Conservation (phyloP, 441 rosid species). For the Melastoma candidum region DNA sequence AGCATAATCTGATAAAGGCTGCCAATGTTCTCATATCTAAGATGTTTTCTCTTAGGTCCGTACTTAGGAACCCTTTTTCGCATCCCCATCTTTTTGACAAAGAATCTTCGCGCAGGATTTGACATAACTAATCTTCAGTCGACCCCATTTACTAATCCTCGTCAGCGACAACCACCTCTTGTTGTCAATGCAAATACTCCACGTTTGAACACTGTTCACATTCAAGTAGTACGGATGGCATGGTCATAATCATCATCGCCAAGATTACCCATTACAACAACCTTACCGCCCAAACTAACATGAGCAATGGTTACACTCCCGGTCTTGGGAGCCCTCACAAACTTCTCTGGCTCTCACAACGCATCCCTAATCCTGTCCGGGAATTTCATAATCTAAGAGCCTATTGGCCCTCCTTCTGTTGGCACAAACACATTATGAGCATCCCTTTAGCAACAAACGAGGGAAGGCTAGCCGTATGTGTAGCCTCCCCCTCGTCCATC, state of each 20-base stretch:
- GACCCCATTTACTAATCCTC: constrained; percentile 77
- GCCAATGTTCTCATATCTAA: no score
- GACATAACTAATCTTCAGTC: constrained; percentile 46
- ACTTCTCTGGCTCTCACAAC: constrained; percentile 60
- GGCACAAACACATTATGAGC: constrained; percentile 87
- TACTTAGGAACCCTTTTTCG: no score
- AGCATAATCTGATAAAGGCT: no score
- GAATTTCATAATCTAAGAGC: constrained; percentile 59
- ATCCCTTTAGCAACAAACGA: constrained; percentile 90
- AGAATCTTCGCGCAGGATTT: constrained; percentile 89
- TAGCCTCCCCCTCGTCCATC: constrained; percentile 47
- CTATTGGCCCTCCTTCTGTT: constrained; percentile 76
- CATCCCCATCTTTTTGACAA: constrained; percentile 36
- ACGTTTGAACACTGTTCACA: constrained; percentile 62
- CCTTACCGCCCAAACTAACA: constrained; percentile 78
- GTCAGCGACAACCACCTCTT: constrained; percentile 54
- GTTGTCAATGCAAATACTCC: constrained; percentile 55
- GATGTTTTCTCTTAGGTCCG: no score
- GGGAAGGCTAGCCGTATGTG: constrained; percentile 88
- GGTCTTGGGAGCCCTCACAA: constrained; percentile 74
- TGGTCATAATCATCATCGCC: constrained; percentile 81
- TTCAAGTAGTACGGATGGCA: constrained; percentile 66
- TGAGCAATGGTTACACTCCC: constrained; percentile 84
- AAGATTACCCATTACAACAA: constrained; percentile 92
- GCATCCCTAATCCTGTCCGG: constrained; percentile 62